A percentile compares a stretch with the other conserved stretches of the same genome.
These are phyloP conservation scores for Fusarium piperis DNA, from an alignment of 2,329 filamentous ascomycete genomes.

Conservation along the genomic window DNA sequence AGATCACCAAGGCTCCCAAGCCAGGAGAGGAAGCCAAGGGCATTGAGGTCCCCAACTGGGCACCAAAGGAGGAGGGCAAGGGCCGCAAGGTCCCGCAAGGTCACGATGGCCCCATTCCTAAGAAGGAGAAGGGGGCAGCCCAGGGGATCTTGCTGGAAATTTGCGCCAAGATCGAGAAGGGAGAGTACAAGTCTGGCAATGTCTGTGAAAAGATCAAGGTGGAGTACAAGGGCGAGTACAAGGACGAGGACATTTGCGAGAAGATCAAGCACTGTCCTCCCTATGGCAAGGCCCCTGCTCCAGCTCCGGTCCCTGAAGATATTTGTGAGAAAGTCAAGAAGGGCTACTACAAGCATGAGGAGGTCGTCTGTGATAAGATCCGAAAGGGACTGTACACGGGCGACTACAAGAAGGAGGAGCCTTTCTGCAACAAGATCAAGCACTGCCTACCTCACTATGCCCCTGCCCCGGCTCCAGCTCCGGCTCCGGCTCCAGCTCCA, in stretches of 20 bases:
- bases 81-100: not conserved
- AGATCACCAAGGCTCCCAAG: conserved; percentile 19
- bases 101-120: not conserved
- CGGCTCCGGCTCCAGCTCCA: conserved; percentile 6
- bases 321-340: not conserved
- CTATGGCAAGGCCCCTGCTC: conserved; percentile 7
- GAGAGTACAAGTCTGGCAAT: not conserved
- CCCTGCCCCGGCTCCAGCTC: conserved; percentile 12
- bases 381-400: not conserved
- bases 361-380: not conserved
- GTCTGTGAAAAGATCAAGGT: not conserved
- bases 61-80: not conserved
- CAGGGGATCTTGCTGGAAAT: not conserved
- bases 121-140: not conserved
- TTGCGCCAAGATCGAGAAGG: conserved; percentile 11
- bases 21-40: not conserved
- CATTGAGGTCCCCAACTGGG: not conserved
- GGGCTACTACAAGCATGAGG: not conserved
- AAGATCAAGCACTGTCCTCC: conserved; percentile 1
- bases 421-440: not conserved
- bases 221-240: conserved; percentile 1
- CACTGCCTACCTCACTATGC: not conserved
- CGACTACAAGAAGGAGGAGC: not conserved
- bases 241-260: conserved; percentile 20
- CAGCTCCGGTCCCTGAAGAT: conserved; percentile 1